A percentile compares a stretch with the other conserved stretches of the same genome.
phyloP scores from a whole-genome alignment of 2,329 filamentous ascomycete genomes.

The Lachnellula subtilissima region DNA sequence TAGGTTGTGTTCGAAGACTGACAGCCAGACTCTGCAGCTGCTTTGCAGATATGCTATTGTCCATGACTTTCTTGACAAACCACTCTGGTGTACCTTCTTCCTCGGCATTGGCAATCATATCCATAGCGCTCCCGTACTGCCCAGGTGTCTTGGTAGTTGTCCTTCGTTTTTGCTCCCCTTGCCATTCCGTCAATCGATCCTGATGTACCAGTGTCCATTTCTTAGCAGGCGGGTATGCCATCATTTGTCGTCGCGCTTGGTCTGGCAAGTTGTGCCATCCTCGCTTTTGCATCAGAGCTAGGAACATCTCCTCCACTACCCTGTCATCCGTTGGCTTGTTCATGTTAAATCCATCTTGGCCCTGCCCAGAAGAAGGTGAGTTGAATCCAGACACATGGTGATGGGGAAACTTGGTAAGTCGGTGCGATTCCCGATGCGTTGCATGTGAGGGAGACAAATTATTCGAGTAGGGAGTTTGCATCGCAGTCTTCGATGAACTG shows the following conservation, averaged over 20 bases:
- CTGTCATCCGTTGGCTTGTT: conserved; percentile 74
- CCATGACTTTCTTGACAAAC: conserved; percentile 96
- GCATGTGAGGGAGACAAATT: conserved; percentile 33
- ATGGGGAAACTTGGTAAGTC: conserved; percentile 49
- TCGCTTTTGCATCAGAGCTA: conserved; percentile 92
- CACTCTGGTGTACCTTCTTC: conserved; percentile 96
- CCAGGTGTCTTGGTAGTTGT: conserved; percentile 67
- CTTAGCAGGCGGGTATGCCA: conserved; percentile 87
- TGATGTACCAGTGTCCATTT: conserved; percentile 98
- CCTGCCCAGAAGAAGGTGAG: conserved; percentile 12
- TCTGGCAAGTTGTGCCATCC: conserved; percentile 97
- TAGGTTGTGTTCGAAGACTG: conserved; percentile 91
- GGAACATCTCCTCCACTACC: conserved; percentile 84
- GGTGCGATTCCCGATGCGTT: conserved; percentile 46
- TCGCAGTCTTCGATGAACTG: conserved; percentile 48
- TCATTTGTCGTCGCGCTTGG: conserved; percentile 90
- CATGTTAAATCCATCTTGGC: conserved; percentile 48
- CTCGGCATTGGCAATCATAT: conserved; percentile 74
- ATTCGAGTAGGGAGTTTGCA: conserved; percentile 53
- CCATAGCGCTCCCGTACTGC: conserved; percentile 62
- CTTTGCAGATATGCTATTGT: conserved; percentile 88
- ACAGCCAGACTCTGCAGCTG: conserved; percentile 90
- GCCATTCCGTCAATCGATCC: conserved; percentile 86
- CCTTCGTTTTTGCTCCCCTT: conserved; percentile 87
- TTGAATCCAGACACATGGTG: conserved; percentile 20